These are phyloP conservation scores for Agapanthus africanus DNA, from an alignment of 106 monocot species.

Conservation along the genomic window DNA sequence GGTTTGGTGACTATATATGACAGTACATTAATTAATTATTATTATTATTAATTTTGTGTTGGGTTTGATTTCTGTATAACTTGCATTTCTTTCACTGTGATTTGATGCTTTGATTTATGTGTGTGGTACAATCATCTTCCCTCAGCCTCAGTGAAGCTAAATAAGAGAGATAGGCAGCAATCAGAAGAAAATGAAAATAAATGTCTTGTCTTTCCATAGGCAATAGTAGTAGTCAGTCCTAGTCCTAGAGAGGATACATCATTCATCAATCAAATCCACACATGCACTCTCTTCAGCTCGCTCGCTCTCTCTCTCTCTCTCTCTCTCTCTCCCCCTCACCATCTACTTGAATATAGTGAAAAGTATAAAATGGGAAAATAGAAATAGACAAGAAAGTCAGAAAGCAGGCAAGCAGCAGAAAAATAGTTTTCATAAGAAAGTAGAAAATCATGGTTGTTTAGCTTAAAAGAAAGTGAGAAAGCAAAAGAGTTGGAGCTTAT, in stretches of 20 bases:
- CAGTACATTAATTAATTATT: neutral
- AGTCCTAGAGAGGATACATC: neutral
- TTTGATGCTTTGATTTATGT: constrained; percentile 6
- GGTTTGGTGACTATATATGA: neutral
- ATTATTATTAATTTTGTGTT: neutral
- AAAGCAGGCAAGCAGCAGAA: too few species aligned
- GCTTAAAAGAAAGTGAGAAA: too few species aligned
- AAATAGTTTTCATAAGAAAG: too few species aligned
- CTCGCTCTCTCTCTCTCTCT: too few species aligned
- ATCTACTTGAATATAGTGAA: too few species aligned
- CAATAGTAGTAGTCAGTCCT: constrained; percentile 6
- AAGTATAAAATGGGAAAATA: too few species aligned
- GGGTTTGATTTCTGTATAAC: neutral
- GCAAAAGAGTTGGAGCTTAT: too few species aligned
- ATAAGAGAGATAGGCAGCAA: neutral
- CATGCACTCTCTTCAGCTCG: too few species aligned
- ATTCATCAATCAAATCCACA: constrained; percentile 11
- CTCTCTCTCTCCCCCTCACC: too few species aligned
- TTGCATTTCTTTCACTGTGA: neutral
- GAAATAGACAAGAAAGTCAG: too few species aligned
- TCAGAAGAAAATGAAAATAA: neutral
- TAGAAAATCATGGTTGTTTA: too few species aligned
- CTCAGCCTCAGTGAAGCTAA: neutral
- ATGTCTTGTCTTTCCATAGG: constrained; percentile 8
- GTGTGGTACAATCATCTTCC: neutral